Percentiles rank a stretch among this genome's conserved stretches.
Conservation (phyloP, 2,329 filamentous ascomycete genomes). For the Aotearoamyces nothofagi region DNA sequence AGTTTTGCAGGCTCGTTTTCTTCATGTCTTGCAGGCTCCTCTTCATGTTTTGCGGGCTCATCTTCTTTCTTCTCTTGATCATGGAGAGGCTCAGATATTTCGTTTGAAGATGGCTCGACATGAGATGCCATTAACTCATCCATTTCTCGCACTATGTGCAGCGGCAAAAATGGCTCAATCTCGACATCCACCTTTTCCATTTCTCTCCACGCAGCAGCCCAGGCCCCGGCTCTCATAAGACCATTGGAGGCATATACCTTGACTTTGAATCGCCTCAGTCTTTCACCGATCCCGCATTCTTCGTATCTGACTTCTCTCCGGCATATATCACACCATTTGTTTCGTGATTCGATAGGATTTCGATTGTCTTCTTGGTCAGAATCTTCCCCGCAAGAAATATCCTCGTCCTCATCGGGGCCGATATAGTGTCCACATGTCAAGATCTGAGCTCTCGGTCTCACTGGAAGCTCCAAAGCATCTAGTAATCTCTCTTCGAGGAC, state of each 20-base stretch:
- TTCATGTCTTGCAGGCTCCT: slow-evolving; percentile 11
- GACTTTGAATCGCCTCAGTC: slow-evolving; percentile 44
- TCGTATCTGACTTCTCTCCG: slow-evolving; percentile 16
- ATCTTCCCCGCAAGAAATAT: slow-evolving; percentile 14
- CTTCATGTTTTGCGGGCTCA: slow-evolving; percentile 21
- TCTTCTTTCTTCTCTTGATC: slow-evolving; percentile 18
- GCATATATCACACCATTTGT: slow-evolving; percentile 19
- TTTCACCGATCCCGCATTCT: slow-evolving; percentile 6
- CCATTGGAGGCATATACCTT: slow-evolving; percentile 93
- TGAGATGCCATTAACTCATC: slow-evolving; percentile 29
- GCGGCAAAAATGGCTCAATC: slow-evolving; percentile 58
- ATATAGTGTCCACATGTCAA: slow-evolving; percentile 67
- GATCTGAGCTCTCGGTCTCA: slow-evolving; percentile 48
- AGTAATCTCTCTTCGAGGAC: slow-evolving; percentile 63
- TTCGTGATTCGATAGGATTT: slow-evolving; percentile 5
- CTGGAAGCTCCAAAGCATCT: slow-evolving; percentile 57
- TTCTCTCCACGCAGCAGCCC: slow-evolving; percentile 87
- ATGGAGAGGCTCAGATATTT: slow-evolving; percentile 26
- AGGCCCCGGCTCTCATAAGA: slow-evolving; percentile 79
- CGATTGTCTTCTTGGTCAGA: slow-evolving; percentile 6
- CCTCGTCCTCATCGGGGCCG: slow-evolving; percentile 25
- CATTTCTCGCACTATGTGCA: slow-evolving; percentile 41
- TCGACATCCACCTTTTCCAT: slow-evolving; percentile 99
- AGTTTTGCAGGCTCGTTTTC: slow-evolving; percentile 6
- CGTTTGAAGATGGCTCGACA: too few relatives aligned